Percentiles rank a stretch among this genome's conserved stretches.
Conservation (phyloP, 2,329 filamentous ascomycete genomes). For the Trichophyton benhamiae region DNA sequence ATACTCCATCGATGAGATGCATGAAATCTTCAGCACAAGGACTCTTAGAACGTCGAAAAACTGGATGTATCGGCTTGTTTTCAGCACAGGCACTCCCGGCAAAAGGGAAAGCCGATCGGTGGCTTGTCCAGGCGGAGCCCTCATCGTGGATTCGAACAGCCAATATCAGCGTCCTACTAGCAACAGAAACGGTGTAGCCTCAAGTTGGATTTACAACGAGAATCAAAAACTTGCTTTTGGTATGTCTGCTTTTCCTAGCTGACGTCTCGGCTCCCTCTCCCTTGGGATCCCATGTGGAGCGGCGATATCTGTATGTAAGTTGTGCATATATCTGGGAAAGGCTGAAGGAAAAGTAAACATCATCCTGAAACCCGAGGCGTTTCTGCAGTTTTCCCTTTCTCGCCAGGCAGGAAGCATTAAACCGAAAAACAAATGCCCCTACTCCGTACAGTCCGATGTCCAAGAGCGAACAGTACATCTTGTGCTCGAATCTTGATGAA, state of each 20-base stretch:
- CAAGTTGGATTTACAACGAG: not conserved
- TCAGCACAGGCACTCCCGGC: not conserved
- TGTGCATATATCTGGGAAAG: not conserved
- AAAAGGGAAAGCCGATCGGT: not conserved
- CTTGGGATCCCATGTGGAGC: slow-evolving; percentile 2
- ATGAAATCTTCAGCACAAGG: not conserved
- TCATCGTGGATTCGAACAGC: not conserved
- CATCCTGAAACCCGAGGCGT: not conserved
- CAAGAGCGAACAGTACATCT: too few species aligned
- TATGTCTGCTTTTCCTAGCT: not conserved
- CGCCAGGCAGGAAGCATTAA: not conserved
- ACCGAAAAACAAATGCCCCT: not conserved
- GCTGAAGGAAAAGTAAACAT: not conserved
- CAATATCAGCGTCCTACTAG: not conserved
- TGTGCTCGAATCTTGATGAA: not conserved
- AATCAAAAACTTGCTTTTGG: not conserved
- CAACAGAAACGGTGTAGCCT: not conserved
- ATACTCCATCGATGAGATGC: not conserved
- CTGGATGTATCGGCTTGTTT: not conserved
- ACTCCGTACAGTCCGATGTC: not conserved
- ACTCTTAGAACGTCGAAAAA: not conserved
- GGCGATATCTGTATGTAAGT: not conserved
- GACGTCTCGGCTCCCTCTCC: not conserved
- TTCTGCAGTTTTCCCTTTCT: not conserved
- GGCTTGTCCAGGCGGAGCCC: not conserved